Conservation (phyloP, 1,284 basidiomycete genomes). For the Ganoderma sinense region DNA sequence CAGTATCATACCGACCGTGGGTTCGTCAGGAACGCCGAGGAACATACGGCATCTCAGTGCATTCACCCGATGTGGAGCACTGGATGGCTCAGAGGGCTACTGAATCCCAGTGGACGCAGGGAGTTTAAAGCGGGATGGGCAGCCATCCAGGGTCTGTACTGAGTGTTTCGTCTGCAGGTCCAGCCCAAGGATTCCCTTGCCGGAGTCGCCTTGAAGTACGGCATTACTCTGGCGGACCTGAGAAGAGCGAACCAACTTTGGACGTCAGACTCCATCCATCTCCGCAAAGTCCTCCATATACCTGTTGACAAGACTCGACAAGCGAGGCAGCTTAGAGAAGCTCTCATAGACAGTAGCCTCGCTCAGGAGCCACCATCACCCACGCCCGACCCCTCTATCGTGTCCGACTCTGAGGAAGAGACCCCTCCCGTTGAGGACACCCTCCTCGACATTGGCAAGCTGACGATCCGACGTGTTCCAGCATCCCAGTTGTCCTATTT, state of each 20-base stretch:
- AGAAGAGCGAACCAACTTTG: conserved; percentile 90
- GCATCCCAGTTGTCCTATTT: conserved; percentile 42
- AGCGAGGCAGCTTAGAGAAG: conserved; percentile 35
- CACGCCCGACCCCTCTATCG: conserved; percentile 7
- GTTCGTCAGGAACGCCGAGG: background rate
- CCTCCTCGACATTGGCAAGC: conserved; percentile 11
- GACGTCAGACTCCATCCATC: conserved; percentile 89
- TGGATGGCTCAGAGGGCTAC: background rate
- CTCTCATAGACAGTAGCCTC: conserved; percentile 16
- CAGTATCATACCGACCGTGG: background rate
- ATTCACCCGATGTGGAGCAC: background rate
- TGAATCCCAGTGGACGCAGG: background rate
- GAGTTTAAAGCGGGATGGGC: background rate
- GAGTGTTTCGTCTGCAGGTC: conserved; percentile 53
- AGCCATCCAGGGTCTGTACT: background rate
- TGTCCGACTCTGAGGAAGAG: background rate
- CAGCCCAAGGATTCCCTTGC: conserved; percentile 79
- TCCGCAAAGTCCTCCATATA: conserved; percentile 84
- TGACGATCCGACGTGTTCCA: conserved; percentile 39
- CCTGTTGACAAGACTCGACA: conserved; percentile 59
- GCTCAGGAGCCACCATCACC: background rate
- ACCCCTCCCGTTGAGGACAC: background rate
- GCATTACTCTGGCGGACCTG: conserved; percentile 82
- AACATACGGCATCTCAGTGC: background rate
- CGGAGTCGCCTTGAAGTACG: conserved; percentile 88